Conservation (phyloP, 192 early-diverging fungal genomes). For the Oehlia diaphana region DNA sequence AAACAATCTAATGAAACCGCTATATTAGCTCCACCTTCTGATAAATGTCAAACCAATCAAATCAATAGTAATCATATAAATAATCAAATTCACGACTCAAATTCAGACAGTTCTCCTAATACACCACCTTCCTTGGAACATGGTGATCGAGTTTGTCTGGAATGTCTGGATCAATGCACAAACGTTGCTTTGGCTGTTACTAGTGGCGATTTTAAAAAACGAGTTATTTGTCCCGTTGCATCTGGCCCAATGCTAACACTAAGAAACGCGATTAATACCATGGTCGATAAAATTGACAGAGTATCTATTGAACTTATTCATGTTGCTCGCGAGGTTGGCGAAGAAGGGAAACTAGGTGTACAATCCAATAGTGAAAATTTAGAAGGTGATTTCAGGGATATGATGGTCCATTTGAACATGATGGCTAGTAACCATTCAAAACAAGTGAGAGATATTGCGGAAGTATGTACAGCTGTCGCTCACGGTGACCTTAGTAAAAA, state of each 20-base stretch:
- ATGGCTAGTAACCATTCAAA: slow-evolving; percentile 56
- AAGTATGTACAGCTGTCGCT: slow-evolving; percentile 69
- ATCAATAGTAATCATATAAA: not conserved
- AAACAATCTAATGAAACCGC: not conserved
- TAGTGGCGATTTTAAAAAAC: slow-evolving; percentile 56
- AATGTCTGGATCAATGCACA: slow-evolving; percentile 11
- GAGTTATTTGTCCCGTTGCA: slow-evolving; percentile 59
- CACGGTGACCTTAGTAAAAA: slow-evolving; percentile 71
- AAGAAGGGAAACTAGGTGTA: slow-evolving; percentile 73
- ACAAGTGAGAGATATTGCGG: slow-evolving; percentile 67
- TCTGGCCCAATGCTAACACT: slow-evolving; percentile 69
- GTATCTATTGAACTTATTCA: slow-evolving; percentile 54
- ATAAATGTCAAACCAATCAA: not conserved
- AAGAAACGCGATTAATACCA: slow-evolving; percentile 70
- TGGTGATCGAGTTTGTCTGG: slow-evolving; percentile 7
- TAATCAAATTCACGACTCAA: not conserved
- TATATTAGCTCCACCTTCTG: not conserved
- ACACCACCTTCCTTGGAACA: not conserved
- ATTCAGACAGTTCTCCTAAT: not conserved
- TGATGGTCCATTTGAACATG: slow-evolving; percentile 57
- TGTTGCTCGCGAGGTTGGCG: slow-evolving; percentile 69
- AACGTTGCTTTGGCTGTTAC: slow-evolving; percentile 45
- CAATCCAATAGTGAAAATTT: slow-evolving; percentile 53
- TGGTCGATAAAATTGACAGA: slow-evolving; percentile 54
- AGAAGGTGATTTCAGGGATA: slow-evolving; percentile 56